Conservation (phyloP, 2,329 filamentous ascomycete species). For the Iodosphaeria phyllophila region DNA sequence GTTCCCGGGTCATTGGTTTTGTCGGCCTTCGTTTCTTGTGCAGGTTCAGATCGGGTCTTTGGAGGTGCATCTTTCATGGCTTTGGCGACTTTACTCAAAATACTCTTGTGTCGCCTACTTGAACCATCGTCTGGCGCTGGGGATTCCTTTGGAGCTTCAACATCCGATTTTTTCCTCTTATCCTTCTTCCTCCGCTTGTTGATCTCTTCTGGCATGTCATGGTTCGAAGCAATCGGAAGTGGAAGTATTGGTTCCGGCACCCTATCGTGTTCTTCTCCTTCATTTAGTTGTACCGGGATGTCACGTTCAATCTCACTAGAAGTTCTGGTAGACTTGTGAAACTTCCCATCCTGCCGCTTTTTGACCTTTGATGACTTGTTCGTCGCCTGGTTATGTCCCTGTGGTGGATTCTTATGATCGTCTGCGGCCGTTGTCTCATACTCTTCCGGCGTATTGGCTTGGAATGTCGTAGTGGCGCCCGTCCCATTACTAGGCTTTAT, state of each 20-base stretch:
- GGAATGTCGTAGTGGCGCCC: background rate
- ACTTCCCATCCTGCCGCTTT: no score
- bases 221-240: conserved; percentile 5
- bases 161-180: conserved; percentile 8
- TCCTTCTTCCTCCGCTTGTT: conserved; percentile 17
- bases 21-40: conserved; percentile 12
- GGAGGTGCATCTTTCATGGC: conserved; percentile 22
- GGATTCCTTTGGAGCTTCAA: conserved; percentile 1
- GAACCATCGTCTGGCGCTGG: conserved; percentile 3
- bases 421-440: no score
- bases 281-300: no score
- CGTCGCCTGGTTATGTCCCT: no score
- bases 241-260: conserved; percentile 10
- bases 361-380: no score
- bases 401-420: no score
- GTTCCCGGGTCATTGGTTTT: conserved; percentile 8
- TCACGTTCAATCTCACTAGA: no score
- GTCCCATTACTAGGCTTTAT: conserved; percentile 4
- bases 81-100: conserved; percentile 36
- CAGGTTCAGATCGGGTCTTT: conserved; percentile 19
- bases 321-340: no score
- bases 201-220: conserved; percentile 1
- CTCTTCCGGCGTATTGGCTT: background rate
- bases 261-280: no score
- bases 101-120: conserved; percentile 22